Conservation (phyloP, 208 protist genomes). For the Leishmania tropica region DNA sequence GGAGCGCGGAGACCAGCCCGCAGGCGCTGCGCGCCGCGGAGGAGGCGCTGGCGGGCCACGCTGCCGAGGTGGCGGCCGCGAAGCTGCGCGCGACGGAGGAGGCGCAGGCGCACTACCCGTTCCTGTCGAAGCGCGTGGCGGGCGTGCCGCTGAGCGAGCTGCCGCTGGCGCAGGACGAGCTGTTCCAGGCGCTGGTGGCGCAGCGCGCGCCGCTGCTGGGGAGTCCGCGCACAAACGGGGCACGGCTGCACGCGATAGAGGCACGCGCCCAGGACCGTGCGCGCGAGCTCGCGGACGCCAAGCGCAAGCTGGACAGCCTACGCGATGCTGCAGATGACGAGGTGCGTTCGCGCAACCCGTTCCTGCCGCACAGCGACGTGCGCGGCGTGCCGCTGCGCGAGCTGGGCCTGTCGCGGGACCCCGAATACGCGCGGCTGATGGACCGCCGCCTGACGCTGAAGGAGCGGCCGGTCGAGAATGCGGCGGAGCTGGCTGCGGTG, state of each 20-base stretch:
- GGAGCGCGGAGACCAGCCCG: no score
- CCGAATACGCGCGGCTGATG: constrained; percentile 11
- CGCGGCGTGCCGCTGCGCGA: constrained; percentile 46
- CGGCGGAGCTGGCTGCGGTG: constrained; percentile 20
- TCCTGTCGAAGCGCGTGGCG: constrained; percentile 42
- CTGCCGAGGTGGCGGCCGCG: constrained; percentile 24
- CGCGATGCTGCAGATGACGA: constrained; percentile 59
- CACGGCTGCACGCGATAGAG: constrained; percentile 21
- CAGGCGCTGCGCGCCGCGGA: no score
- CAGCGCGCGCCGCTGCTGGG: constrained; percentile 30
- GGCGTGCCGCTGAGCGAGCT: constrained; percentile 50
- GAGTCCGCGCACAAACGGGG: constrained; percentile 22
- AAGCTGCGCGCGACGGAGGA: constrained; percentile 40
- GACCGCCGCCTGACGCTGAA: constrained; percentile 35
- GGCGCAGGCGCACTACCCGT: constrained; percentile 50
- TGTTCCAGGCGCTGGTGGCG: constrained; percentile 27
- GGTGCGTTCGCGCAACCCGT: constrained; percentile 53
- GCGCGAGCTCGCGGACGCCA: constrained; percentile 22
- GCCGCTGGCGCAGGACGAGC: constrained; percentile 35
- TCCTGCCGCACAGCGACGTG: constrained; percentile 49
- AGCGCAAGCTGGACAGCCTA: constrained; percentile 45
- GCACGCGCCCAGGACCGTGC: constrained; percentile 25
- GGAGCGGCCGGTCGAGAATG: constrained; percentile 33
- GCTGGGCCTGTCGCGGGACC: constrained; percentile 36
- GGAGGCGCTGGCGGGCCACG: constrained; percentile 5